phyloP scores from a whole-genome alignment of 768 basidiomycete species.

The Psilocybe sp. region DNA sequence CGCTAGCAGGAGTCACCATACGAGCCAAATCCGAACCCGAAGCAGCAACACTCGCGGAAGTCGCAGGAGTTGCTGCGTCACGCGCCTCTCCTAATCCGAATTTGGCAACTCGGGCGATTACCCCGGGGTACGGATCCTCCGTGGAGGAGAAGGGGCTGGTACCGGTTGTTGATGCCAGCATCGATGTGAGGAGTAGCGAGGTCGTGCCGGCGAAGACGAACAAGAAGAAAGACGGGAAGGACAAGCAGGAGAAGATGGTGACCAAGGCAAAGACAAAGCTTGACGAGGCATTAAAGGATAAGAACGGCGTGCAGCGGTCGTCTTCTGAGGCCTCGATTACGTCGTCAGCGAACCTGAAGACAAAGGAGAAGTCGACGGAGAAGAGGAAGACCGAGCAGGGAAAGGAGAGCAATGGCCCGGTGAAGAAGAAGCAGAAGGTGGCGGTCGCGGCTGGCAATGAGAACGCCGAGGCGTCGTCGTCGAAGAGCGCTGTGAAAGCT shows the following conservation, averaged over 20 bases:
- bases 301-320: slow-evolving; percentile 2
- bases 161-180: too few species aligned
- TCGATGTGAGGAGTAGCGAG: not conserved
- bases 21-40: too few species aligned
- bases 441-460: not conserved
- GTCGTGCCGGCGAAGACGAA: not conserved
- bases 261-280: not conserved
- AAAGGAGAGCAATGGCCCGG: slow-evolving; percentile 1
- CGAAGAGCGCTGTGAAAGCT: not conserved
- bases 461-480: slow-evolving; percentile 7
- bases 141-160: not conserved
- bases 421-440: slow-evolving; percentile 25
- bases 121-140: too few species aligned
- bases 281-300: slow-evolving; percentile 6
- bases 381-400: slow-evolving; percentile 11
- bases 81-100: too few species aligned
- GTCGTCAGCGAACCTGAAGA: too few species aligned
- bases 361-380: not conserved
- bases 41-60: too few species aligned
- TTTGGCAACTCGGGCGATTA: too few species aligned
- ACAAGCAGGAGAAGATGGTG: not conserved
- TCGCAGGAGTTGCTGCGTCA: too few species aligned
- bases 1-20: too few species aligned
- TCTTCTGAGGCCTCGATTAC: not conserved
- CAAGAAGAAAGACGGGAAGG: not conserved